Conservation (phyloP, 2,329 filamentous ascomycete genomes). For the Septoria linicola region DNA sequence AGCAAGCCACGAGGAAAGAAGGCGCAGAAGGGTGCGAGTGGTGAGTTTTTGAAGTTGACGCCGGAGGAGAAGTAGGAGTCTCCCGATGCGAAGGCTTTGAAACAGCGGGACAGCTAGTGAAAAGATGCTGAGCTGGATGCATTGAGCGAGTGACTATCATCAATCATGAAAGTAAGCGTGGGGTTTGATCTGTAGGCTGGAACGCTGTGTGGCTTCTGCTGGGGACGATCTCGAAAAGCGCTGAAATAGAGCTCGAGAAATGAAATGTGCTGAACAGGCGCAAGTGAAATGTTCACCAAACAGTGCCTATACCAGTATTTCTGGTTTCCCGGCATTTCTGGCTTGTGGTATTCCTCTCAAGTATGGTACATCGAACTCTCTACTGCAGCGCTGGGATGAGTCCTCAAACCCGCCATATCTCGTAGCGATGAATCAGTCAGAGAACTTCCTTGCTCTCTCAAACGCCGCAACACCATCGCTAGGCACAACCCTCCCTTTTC, state of each 20-base stretch:
- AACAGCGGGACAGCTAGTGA: slow-evolving; percentile 6
- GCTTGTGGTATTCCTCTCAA: too few relatives aligned
- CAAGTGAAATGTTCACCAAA: slow-evolving; percentile 5
- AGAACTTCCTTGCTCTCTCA: neutral
- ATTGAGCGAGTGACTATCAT: neutral
- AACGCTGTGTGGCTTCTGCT: neutral
- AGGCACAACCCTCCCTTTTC: neutral
- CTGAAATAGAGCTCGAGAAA: slow-evolving; percentile 1
- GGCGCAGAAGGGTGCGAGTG: slow-evolving; percentile 28
- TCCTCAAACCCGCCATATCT: too few relatives aligned
- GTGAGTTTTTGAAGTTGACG: slow-evolving; percentile 15
- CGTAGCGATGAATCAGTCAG: too few relatives aligned
- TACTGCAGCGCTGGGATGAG: too few relatives aligned
- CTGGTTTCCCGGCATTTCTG: too few relatives aligned
- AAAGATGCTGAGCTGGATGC: neutral
- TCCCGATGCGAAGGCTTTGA: neutral
- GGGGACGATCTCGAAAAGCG: neutral
- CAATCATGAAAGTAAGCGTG: neutral
- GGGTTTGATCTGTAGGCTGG: too few relatives aligned
- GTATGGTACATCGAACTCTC: too few relatives aligned
- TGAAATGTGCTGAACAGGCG: slow-evolving; percentile 1
- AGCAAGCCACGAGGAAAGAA: slow-evolving; percentile 39
- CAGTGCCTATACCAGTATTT: too few relatives aligned
- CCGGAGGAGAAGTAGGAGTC: slow-evolving; percentile 19
- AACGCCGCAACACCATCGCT: slow-evolving; percentile 17